Evolutionary conservation across 179 eudicot genomes (phyloP).

Genomic region (Spergularia azorica): DNA sequence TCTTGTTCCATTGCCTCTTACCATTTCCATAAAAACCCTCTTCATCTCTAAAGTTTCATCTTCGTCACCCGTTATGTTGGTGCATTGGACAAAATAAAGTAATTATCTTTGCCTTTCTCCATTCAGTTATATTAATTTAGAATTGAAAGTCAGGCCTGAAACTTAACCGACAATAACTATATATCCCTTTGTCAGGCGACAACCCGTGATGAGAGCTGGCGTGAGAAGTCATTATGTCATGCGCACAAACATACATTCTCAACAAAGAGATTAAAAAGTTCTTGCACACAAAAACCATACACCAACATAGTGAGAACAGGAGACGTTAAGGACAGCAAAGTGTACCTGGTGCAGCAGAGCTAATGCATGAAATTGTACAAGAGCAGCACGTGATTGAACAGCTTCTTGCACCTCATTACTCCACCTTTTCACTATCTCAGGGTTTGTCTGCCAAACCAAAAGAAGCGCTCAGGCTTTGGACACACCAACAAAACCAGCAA

Average conservation of each 20-base stretch:
- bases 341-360: slow-evolving; percentile 89
- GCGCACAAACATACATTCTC: neutral
- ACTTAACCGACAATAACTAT: too few species aligned
- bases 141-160: too few species aligned
- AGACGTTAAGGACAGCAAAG: neutral
- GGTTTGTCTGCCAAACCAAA: slow-evolving; percentile 63
- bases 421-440: slow-evolving; percentile 96
- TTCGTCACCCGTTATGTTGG: neutral
- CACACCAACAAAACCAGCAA: neutral
- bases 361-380: slow-evolving; percentile 96
- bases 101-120: too few species aligned
- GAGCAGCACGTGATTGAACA: slow-evolving; percentile 94
- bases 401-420: slow-evolving; percentile 99
- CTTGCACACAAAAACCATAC: neutral
- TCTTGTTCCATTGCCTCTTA: too few species aligned
- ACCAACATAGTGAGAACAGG: neutral
- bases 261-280: neutral
- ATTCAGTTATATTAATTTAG: too few species aligned
- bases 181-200: too few species aligned
- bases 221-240: neutral
- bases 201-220: too few species aligned
- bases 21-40: too few species aligned
- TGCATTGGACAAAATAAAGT: neutral
- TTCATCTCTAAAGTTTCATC: too few species aligned
- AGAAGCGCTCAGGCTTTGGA: neutral